Percentiles rank a stretch among this genome's conserved stretches.
Conservation (phyloP, 164 flowering plant genomes). For the Piper betle region DNA sequence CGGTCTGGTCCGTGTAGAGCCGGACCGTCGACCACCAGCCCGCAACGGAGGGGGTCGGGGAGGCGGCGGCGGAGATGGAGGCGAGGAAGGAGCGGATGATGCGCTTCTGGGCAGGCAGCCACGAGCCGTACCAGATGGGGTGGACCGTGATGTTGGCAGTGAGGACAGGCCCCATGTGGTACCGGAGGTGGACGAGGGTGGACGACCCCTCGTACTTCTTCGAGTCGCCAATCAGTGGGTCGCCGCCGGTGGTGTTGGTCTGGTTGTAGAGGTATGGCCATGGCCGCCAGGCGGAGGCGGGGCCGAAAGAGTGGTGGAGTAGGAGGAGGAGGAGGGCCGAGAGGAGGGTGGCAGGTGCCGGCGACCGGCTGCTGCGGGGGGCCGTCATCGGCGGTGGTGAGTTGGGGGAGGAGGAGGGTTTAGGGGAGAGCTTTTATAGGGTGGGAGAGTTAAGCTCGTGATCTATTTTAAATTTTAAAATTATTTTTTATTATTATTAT, state of each 20-base stretch:
- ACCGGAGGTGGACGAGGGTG: slow-evolving; percentile 45
- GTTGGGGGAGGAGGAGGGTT: background rate
- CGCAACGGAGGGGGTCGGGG: slow-evolving; percentile 47
- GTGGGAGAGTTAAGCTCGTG: too few species aligned
- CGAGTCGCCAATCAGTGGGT: slow-evolving; percentile 19
- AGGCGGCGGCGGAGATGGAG: slow-evolving; percentile 44
- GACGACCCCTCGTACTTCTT: slow-evolving; percentile 67
- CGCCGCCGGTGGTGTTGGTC: slow-evolving; percentile 9
- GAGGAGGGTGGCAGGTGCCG: slow-evolving; percentile 2
- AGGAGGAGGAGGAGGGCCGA: slow-evolving; percentile 5
- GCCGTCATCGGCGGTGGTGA: background rate
- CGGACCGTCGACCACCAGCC: slow-evolving; percentile 85
- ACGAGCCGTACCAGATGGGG: slow-evolving; percentile 66
- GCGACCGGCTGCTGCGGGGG: slow-evolving; percentile 5
- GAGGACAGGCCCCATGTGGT: slow-evolving; percentile 86
- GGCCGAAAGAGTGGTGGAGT: slow-evolving; percentile 1
- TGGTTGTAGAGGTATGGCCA: slow-evolving; percentile 32
- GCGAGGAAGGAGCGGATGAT: slow-evolving; percentile 59
- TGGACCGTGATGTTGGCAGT: slow-evolving; percentile 59
- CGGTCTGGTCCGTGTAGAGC: slow-evolving; percentile 86
- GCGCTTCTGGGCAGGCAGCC: slow-evolving; percentile 41
- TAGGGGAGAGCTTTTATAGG: background rate
- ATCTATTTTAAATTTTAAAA: too few species aligned
- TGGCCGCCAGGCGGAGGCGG: slow-evolving; percentile 33
- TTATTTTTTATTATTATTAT: too few species aligned